A percentile compares a stretch with the other conserved stretches of the same genome.
Evolutionary conservation across 1,284 basidiomycete genomes (phyloP).

Genomic region (Boletus subluridellus): DNA sequence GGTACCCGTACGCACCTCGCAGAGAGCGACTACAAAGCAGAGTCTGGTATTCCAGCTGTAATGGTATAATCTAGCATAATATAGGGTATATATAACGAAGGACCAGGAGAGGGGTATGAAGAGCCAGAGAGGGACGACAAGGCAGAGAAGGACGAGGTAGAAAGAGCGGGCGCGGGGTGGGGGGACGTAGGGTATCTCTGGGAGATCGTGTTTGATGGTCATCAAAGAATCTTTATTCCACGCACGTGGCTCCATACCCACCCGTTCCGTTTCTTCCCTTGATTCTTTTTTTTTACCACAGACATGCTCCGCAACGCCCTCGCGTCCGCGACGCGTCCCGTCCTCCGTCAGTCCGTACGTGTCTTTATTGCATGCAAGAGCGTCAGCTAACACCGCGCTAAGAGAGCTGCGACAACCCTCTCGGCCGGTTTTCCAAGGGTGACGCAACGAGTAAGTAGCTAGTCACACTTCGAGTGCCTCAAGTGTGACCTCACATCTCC

Average conservation of each 20-base stretch:
- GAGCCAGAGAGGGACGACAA: constrained; percentile 70
- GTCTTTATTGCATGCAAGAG: not conserved
- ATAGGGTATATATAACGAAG: constrained; percentile 58
- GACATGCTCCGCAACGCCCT: constrained; percentile 68
- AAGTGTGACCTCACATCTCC: constrained; percentile 11
- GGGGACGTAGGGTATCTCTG: constrained; percentile 39
- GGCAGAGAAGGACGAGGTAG: constrained; percentile 54
- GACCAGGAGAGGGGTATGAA: constrained; percentile 68
- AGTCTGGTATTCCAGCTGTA: constrained; percentile 39
- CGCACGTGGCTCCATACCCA: constrained; percentile 6
- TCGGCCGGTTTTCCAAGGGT: constrained; percentile 78
- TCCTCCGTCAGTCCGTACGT: constrained; percentile 49
- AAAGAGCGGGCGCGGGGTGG: constrained; percentile 47
- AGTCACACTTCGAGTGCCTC: constrained; percentile 6
- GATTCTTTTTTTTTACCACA: constrained; percentile 26
- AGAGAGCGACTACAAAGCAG: constrained; percentile 49
- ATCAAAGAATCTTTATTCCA: no score
- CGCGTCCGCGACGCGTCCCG: constrained; percentile 54
- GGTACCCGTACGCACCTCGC: constrained; percentile 48
- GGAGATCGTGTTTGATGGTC: constrained; percentile 29
- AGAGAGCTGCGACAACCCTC: constrained; percentile 76
- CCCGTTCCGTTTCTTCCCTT: constrained; percentile 28
- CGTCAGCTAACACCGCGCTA: constrained; percentile 19
- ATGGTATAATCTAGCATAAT: constrained; percentile 42
- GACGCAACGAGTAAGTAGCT: constrained; percentile 55